Conservation (phyloP, 257 asterid genomes). For the Scutellaria barbata region DNA sequence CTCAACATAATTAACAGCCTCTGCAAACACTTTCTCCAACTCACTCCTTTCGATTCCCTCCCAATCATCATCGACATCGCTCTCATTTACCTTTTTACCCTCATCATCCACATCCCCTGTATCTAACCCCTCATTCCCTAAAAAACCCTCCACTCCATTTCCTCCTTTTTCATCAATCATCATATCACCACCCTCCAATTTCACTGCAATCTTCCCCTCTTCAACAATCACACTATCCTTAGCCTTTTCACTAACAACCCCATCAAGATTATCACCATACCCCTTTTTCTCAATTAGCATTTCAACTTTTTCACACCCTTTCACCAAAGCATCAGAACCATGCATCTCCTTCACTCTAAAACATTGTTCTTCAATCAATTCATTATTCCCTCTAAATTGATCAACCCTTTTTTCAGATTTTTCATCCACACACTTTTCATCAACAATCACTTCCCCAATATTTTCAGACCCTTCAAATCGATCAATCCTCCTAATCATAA, state of each 20-base stretch:
- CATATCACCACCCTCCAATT: constrained; percentile 30
- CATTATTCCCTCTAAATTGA: constrained; percentile 32
- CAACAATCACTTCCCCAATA: constrained; percentile 26
- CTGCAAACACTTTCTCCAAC: constrained; percentile 73
- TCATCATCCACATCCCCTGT: constrained; percentile 37
- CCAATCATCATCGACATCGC: constrained; percentile 71
- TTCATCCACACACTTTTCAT: constrained; percentile 26
- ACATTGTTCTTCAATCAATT: constrained; percentile 25
- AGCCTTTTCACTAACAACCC: constrained; percentile 28
- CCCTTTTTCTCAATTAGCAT: constrained; percentile 32
- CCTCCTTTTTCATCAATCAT: constrained; percentile 35
- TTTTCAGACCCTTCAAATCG: constrained; percentile 43
- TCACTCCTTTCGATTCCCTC: constrained; percentile 94
- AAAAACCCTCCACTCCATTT: constrained; percentile 17
- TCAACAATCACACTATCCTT: constrained; percentile 12
- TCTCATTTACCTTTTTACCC: constrained; percentile 18
- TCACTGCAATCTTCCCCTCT: constrained; percentile 22
- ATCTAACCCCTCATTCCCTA: constrained; percentile 16
- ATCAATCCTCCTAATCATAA: constrained; percentile 51
- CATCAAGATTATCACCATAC: constrained; percentile 25
- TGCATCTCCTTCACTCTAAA: constrained; percentile 25
- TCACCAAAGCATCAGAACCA: constrained; percentile 24
- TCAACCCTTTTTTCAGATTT: constrained; percentile 30
- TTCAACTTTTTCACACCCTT: constrained; percentile 30
- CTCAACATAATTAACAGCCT: constrained; percentile 74